A percentile compares a stretch with the other conserved stretches of the same genome.
These are phyloP conservation scores for Talaromyces sp. DNA, from an alignment of 2,329 filamentous ascomycete genomes.

Conservation along the genomic window DNA sequence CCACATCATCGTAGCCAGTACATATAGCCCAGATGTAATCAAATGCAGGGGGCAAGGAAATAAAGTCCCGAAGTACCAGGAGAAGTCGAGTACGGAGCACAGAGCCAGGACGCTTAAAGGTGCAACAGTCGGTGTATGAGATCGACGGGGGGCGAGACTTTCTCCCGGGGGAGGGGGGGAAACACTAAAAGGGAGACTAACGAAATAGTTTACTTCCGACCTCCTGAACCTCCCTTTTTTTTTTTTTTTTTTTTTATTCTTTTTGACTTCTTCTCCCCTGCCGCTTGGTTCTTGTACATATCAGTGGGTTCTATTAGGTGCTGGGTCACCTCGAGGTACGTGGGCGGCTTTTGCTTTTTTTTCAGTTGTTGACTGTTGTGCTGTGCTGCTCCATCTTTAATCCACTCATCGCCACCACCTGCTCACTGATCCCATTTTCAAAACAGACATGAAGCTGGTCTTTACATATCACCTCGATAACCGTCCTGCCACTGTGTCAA, in stretches of 20 bases:
- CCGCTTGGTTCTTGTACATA: constrained; percentile 1
- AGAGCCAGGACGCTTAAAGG: neutral
- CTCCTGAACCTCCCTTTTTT: constrained; percentile 25
- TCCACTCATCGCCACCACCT: neutral
- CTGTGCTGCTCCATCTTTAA: neutral
- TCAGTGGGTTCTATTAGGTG: constrained; percentile 14
- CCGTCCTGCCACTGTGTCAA: neutral
- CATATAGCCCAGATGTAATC: neutral
- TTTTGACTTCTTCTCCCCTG: constrained; percentile 14
- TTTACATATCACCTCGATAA: constrained; percentile 14
- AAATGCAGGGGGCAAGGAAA: neutral
- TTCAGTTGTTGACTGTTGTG: neutral
- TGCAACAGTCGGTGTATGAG: constrained; percentile 29
- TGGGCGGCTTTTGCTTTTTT: neutral
- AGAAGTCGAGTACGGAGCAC: neutral
- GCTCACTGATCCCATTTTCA: neutral
- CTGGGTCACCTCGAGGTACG: constrained; percentile 20
- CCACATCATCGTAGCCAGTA: no score
- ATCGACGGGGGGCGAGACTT: constrained; percentile 31
- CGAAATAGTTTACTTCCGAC: constrained; percentile 19
- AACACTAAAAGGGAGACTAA: constrained; percentile 25
- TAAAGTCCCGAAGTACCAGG: neutral
- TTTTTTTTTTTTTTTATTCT: neutral
- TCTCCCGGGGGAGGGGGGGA: constrained; percentile 13
- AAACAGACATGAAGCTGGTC: constrained; percentile 21